These are phyloP conservation scores for Monosporozyma servazzii DNA, from an alignment of 805 yeast species.

Conservation along the genomic window DNA sequence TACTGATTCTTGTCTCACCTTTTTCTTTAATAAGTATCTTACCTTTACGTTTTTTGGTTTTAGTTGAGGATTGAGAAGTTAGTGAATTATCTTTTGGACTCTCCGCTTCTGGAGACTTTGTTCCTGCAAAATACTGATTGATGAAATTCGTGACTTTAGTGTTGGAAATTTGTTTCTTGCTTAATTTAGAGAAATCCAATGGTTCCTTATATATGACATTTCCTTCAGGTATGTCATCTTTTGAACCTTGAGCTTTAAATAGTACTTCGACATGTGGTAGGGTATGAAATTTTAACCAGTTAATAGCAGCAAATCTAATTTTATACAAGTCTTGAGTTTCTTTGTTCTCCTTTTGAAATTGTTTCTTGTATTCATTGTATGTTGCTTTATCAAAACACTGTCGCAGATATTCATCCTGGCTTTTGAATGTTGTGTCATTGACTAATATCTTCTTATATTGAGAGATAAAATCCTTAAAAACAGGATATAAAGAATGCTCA, in stretches of 20 bases:
- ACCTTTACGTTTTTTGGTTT: slow-evolving; percentile 34
- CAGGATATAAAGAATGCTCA: slow-evolving; percentile 49
- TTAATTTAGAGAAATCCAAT: slow-evolving; percentile 9
- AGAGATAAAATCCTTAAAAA: slow-evolving; percentile 40
- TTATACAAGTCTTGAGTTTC: slow-evolving; percentile 31
- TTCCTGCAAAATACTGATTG: background rate
- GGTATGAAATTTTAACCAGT: slow-evolving; percentile 78
- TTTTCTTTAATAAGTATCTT: slow-evolving; percentile 49
- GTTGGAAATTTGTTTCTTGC: background rate
- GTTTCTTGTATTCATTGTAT: slow-evolving; percentile 33
- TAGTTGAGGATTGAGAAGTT: background rate
- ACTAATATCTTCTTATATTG: slow-evolving; percentile 39
- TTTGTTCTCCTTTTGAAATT: slow-evolving; percentile 30
- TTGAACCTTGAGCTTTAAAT: slow-evolving; percentile 38
- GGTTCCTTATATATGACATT: slow-evolving; percentile 42
- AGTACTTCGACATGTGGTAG: slow-evolving; percentile 47
- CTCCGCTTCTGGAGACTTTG: background rate
- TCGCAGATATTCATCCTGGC: slow-evolving; percentile 1
- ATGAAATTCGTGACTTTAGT: background rate
- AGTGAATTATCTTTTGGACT: background rate
- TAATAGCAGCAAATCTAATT: slow-evolving; percentile 60
- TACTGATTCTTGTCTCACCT: slow-evolving; percentile 52
- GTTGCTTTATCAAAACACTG: slow-evolving; percentile 49
- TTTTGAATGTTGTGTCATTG: slow-evolving; percentile 10
- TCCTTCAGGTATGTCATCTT: slow-evolving; percentile 38